Percentiles rank a stretch among this genome's conserved stretches.
phyloP scores from a whole-genome alignment of 179 eudicot genomes.

The Sideroxylon spinosum region DNA sequence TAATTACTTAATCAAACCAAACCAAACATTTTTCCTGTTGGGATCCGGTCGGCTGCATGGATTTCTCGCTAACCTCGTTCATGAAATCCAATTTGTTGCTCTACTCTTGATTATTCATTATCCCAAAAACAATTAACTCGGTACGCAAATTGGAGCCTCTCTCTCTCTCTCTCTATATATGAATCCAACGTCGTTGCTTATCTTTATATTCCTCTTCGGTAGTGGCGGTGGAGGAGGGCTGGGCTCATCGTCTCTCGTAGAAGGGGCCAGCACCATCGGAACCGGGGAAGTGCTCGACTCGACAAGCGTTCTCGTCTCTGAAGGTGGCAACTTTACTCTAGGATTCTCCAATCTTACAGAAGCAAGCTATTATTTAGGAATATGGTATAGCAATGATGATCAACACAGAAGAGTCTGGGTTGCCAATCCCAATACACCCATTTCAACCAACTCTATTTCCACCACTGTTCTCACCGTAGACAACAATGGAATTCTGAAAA shows the following conservation, averaged over 20 bases:
- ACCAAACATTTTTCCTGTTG: no score
- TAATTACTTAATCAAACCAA: no score
- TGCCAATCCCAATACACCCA: slow-evolving; percentile 17
- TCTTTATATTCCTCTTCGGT: not conserved
- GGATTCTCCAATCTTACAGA: slow-evolving; percentile 17
- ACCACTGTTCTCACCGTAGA: slow-evolving; percentile 5
- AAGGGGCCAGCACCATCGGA: slow-evolving; percentile 18
- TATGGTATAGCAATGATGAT: slow-evolving; percentile 20
- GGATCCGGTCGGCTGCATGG: no score
- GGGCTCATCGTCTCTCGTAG: slow-evolving; percentile 1
- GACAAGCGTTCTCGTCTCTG: slow-evolving; percentile 13
- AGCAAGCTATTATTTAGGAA: slow-evolving; percentile 18
- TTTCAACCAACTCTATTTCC: not conserved
- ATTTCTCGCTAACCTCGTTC: no score
- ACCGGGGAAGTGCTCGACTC: slow-evolving; percentile 18
- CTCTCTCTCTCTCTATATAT: no score
- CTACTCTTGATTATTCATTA: not conserved
- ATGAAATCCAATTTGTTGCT: no score
- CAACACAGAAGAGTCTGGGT: slow-evolving; percentile 11
- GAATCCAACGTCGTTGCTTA: not conserved
- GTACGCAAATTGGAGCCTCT: no score
- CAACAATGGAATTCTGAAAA: slow-evolving; percentile 14
- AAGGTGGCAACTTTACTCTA: slow-evolving; percentile 17
- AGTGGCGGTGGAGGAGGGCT: not conserved
- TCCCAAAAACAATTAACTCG: not conserved